Evolutionary conservation across 2,329 filamentous ascomycete genomes (phyloP).

Genomic region (Neopestalotiopsis rosae): DNA sequence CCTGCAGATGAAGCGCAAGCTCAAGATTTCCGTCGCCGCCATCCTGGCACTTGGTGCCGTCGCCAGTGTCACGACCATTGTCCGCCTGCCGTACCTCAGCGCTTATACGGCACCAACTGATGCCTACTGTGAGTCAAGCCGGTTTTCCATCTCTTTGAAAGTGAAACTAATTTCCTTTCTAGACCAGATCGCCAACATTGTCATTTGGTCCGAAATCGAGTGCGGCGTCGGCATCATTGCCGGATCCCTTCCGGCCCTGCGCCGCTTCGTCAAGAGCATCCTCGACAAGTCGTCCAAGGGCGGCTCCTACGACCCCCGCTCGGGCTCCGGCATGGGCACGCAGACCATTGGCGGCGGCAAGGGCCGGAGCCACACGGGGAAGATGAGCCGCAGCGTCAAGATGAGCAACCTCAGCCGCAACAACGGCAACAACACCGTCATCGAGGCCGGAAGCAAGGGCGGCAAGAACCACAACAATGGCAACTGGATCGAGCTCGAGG

Average conservation of each 20-base stretch:
- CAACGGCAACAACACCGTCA: background rate
- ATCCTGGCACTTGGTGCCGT: constrained; percentile 25
- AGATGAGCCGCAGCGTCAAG: background rate
- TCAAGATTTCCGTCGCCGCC: constrained; percentile 15
- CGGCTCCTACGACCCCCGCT: background rate
- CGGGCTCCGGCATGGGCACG: background rate
- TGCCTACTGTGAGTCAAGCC: background rate
- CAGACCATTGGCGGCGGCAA: constrained; percentile 8
- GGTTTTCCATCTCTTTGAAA: background rate
- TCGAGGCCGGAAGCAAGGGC: background rate
- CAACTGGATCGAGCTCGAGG: constrained; percentile 2
- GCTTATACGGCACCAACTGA: background rate
- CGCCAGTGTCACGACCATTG: constrained; percentile 5
- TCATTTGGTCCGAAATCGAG: constrained; percentile 33
- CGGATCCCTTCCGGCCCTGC: constrained; percentile 31
- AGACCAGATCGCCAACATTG: constrained; percentile 23
- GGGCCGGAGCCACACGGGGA: constrained; percentile 2
- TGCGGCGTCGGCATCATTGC: constrained; percentile 34
- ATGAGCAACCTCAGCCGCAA: constrained; percentile 1
- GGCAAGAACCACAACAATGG: background rate
- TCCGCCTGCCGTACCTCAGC: constrained; percentile 13
- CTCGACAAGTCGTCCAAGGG: constrained; percentile 5
- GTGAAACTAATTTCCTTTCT: background rate
- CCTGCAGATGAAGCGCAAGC: constrained; percentile 15
- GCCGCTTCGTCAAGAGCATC: constrained; percentile 28